These are phyloP conservation scores for Hymenoscyphus albidus DNA, from an alignment of 2,329 filamentous ascomycete species.

Conservation along the genomic window DNA sequence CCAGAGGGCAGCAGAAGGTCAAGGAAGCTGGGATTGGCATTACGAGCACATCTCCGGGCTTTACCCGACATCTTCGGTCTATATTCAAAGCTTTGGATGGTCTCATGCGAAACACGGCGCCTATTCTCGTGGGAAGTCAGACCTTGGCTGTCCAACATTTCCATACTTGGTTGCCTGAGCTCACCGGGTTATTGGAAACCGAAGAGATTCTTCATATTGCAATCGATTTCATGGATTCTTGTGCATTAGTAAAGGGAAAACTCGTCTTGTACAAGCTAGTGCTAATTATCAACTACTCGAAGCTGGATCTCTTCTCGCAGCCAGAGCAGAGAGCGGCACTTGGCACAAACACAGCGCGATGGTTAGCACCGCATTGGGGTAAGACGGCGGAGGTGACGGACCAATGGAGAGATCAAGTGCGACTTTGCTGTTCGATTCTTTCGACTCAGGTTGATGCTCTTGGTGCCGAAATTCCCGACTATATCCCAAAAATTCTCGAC, in stretches of 20 bases:
- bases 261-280: slow-evolving; percentile 88
- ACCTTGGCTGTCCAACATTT: slow-evolving; percentile 95
- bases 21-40: slow-evolving; percentile 87
- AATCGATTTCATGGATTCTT: slow-evolving; percentile 91
- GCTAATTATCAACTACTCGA: slow-evolving; percentile 86
- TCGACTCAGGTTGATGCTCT: slow-evolving; percentile 79
- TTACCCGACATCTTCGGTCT: slow-evolving; percentile 76
- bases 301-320: slow-evolving; percentile 75
- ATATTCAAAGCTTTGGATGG: slow-evolving; percentile 88
- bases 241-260: slow-evolving; percentile 81
- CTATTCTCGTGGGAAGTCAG: slow-evolving; percentile 87
- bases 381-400: slow-evolving; percentile 67
- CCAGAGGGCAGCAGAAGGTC: slow-evolving; percentile 77
- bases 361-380: slow-evolving; percentile 94
- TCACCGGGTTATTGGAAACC: slow-evolving; percentile 68
- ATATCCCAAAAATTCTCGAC: slow-evolving; percentile 85
- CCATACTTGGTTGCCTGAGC: slow-evolving; percentile 93
- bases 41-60: slow-evolving; percentile 65
- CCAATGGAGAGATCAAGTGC: slow-evolving; percentile 89
- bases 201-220: slow-evolving; percentile 89
- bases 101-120: slow-evolving; percentile 83
- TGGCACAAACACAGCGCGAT: slow-evolving; percentile 77
- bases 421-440: slow-evolving; percentile 87
- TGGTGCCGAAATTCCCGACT: slow-evolving; percentile 77
- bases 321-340: slow-evolving; percentile 71